phyloP scores from a whole-genome alignment of 306 rosid genomes.

The Corylus heterophylla region DNA sequence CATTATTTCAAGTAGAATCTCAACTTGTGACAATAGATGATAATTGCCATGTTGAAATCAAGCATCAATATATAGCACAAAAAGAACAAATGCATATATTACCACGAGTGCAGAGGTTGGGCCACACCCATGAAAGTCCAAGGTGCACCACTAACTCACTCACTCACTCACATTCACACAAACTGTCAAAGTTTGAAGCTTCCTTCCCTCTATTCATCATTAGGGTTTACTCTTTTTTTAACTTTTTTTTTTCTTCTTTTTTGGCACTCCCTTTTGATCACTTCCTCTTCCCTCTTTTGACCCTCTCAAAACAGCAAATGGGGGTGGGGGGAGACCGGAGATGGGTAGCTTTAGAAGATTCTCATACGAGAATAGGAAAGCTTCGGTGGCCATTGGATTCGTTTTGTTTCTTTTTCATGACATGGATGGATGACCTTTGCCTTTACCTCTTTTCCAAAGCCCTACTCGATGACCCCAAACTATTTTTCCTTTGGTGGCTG shows the following conservation, averaged over 20 bases:
- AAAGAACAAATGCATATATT: too few relatives aligned
- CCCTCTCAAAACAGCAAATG: not conserved
- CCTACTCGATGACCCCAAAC: not conserved
- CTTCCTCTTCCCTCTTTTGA: not conserved
- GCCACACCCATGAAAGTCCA: not conserved
- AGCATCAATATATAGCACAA: too few relatives aligned
- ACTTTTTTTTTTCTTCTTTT: too few relatives aligned
- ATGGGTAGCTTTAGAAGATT: conserved; percentile 20
- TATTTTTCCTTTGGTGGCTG: conserved; percentile 18
- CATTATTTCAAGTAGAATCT: too few relatives aligned
- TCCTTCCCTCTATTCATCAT: conserved; percentile 5
- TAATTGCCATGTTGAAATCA: too few relatives aligned
- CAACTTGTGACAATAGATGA: too few relatives aligned
- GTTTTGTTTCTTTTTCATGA: conserved; percentile 6
- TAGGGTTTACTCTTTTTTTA: conserved; percentile 1
- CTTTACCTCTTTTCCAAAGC: conserved; percentile 25
- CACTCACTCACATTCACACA: not conserved
- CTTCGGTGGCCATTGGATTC: conserved; percentile 38
- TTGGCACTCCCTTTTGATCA: not conserved
- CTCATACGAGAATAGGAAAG: conserved; percentile 12
- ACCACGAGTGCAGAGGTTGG: too few relatives aligned
- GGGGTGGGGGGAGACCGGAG: too few relatives aligned
- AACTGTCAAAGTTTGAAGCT: conserved; percentile 20
- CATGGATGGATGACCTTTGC: conserved; percentile 1
- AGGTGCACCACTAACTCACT: not conserved